Base-by-base conservation (phyloP, 306 rosid genomes). In the Cucurbita pepo region DNA sequence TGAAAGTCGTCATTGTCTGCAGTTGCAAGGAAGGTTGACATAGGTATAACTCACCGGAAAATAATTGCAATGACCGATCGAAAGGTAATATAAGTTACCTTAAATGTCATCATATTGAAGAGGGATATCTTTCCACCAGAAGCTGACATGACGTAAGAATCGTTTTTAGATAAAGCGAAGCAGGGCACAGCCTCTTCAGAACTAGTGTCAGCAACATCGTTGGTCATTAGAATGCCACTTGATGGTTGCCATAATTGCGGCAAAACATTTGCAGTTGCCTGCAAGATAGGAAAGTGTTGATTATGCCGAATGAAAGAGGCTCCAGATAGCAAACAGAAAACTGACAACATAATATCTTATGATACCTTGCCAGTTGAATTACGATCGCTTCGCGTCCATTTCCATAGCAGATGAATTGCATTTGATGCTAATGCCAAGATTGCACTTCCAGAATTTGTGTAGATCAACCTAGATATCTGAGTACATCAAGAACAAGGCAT, bases 1-100 rank as follows among this genome's bases (percentile, higher is more conserved):
- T 93, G 89, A 93, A 93, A 62, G 94, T 93, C 55, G 97, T 90
- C 98, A 93, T 93, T 48, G 98, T 93, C 97, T 93, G 88, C 84
- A 71, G n/a, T 71, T 75, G 12, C 78, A 77, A 88, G 74, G 69
- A 85, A 82, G 64, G 65, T 54, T 41, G 69, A 64, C 73, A 81
- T 79, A 72, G 56, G 78, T 81, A 10, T n/a, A n/a, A 71, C 51
- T 8, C 3, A 38, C 7, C 2, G 3, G 9, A 7, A 14, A n/a
- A 52, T 19, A 19, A 10, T 25, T 0, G 40, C 45, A 5, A 18
- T 11, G 12, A 37, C 52, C 44, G 34, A 34, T 19, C 51, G 62
- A 62, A 50, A 60, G 16, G 8, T 19, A 73, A 34, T 13, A 3
- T 50, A 57, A 22, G 16, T 79, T 73, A 92, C 98, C 98, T 90